These are phyloP conservation scores for Endoconidiophora laricicola DNA, from an alignment of 2,329 filamentous ascomycete species.

Conservation along the genomic window DNA sequence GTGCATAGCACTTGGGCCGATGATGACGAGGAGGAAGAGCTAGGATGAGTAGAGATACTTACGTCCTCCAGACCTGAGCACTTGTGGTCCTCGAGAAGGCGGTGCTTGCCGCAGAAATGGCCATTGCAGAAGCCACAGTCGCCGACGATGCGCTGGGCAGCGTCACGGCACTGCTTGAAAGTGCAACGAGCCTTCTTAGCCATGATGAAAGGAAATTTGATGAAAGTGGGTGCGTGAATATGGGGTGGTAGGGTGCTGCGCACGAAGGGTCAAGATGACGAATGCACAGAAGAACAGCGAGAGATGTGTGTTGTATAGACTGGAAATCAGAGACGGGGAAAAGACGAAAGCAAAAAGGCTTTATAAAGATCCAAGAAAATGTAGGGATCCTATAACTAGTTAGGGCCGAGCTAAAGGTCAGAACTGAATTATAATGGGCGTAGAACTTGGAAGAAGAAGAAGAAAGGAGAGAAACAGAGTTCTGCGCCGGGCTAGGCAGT, in stretches of 20 bases:
- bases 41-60: constrained; percentile 22
- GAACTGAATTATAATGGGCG: too few species aligned
- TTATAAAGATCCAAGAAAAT: too few species aligned
- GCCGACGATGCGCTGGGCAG: constrained; percentile 82
- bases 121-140: constrained; percentile 92
- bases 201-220: constrained; percentile 25
- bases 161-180: constrained; percentile 76
- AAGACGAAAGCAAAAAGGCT: too few species aligned
- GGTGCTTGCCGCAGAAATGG: constrained; percentile 88
- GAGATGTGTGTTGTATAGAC: neutral
- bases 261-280: too few species aligned
- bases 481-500: too few species aligned
- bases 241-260: neutral
- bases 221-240: neutral
- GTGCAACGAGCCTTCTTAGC: constrained; percentile 71
- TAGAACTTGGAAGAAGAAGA: too few species aligned
- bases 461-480: too few species aligned
- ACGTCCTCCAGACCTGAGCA: constrained; percentile 83
- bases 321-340: too few species aligned
- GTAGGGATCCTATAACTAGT: too few species aligned
- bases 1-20: neutral
- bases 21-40: neutral
- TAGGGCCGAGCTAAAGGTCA: too few species aligned
- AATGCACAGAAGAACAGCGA: neutral
- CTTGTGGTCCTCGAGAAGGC: constrained; percentile 84